Evolutionary conservation across 164 flowering plant genomes (phyloP), one percentile per base, ranked within the genome.

Genomic region (Vitis riparia): DNA sequence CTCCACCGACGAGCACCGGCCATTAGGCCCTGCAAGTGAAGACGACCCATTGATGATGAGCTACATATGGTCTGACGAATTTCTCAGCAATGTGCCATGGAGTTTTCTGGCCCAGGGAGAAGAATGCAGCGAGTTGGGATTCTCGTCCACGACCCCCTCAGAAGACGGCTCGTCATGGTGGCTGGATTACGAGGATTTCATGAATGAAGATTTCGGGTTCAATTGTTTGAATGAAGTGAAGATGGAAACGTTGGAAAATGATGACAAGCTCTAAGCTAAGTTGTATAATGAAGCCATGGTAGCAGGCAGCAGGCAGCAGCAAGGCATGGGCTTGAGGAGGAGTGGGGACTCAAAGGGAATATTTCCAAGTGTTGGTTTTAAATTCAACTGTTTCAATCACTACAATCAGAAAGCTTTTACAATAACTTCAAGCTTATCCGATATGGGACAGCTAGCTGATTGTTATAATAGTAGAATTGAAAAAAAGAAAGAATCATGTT

Each of bases 161-260:
- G 81, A 82, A 27, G 82, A 77, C 11, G 77, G 53, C 66, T 77
- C 59, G 27, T 57, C 73, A 11, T 82, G 85, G 83, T 76, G 84
- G n/a, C 58, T 80, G 69, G 86, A 84, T 51, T 78, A 77, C 60
- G 83, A 84, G 64, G 87, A 79, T 56, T 81, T 85, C 12, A 83
- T 85, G 2, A 68, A 82, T 19, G 80, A 82, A 17, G 87, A 84
- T 15, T 80, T 84, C 58, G 89, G 80, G 14, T 68, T 81, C 3
- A 80, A 75, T 52, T 75, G 80, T 56, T 74, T 79, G 70, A 74
- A 63, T 60, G 78, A 77, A 17, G 37, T 67, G 13, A 83, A 77
- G 8, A 27, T 78, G 68, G 66, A 59, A 56, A 55, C 65, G 52
- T 65, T 69, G 60, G 62, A 50, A 8, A 51, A 50, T 56, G 23